Base-by-base conservation (phyloP, 352 stramenopile genomes). In the Pseudoperonospora humuli region DNA sequence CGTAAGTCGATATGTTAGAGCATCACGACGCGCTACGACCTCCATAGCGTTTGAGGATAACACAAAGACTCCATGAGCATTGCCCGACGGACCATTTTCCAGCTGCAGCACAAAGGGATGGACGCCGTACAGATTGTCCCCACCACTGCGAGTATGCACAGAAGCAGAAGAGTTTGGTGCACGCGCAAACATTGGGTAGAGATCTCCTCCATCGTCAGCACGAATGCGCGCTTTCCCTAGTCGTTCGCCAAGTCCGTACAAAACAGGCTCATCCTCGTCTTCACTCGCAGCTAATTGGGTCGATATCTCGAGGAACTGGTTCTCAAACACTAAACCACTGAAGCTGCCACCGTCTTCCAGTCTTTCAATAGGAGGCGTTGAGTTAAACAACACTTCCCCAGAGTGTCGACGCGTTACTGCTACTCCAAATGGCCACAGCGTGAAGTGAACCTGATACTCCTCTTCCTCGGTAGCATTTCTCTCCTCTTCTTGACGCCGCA, bases 21-120 rank as follows among this genome's bases (percentile, higher is more conserved):
- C 71, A 17, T 68, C 29, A 1, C 54, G 51, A 32, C 78, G 77
- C 14, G 75, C 66, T 23, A 87, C 61, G 2, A 90, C 77, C 49
- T 96, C 85, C 75, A 96, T 91, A 1, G 80, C 85, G 28, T 94
- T 94, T 0, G 76, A 84, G 26, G 83, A 88, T 1, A 76, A 47
- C 38, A 96, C 45, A 26, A 91, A 91, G 13, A 90, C 47, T 3
- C 84, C 85, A 26, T 95, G 77, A 0, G 84, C 69, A 29, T 33
- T 50, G 0, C 77, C 65, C 3, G 61, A 70, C 0, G 56, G 21
- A 0, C 67, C 44, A 7, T 83, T 21, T 17, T 86, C 69, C 29
- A 94, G 15, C 41, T 88, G 86, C 39, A 93, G 78, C 9, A 69
- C 45, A n/a, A 69, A 69, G 0, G 84, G 84, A 34, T 93, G 80